Conservation (phyloP, 768 basidiomycete species). For the Panaeolus papilionaceus region DNA sequence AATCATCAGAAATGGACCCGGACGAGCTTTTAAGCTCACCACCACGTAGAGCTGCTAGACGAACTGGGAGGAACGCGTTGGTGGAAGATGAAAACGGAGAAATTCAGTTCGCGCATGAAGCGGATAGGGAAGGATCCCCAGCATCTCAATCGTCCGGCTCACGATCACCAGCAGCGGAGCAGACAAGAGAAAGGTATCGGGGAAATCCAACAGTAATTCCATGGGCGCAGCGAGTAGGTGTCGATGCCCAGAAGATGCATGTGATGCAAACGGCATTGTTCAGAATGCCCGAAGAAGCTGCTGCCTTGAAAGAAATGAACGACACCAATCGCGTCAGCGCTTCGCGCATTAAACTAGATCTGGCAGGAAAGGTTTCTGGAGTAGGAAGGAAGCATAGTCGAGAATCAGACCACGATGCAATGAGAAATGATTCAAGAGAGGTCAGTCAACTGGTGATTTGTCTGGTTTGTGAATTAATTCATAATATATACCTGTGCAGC, state of each 20-base stretch:
- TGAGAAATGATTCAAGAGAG: constrained; percentile 67
- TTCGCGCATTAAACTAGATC: constrained; percentile 37
- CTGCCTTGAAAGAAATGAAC: constrained; percentile 61
- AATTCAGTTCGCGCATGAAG: constrained; percentile 50
- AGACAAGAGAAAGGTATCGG: constrained; percentile 31
- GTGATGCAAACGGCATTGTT: constrained; percentile 95
- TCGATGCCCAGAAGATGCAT: constrained; percentile 90
- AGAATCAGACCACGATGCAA: constrained; percentile 76
- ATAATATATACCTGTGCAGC: constrained; percentile 45
- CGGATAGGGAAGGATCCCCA: constrained; percentile 40
- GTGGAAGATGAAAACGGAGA: constrained; percentile 64
- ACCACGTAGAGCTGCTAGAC: constrained; percentile 27
- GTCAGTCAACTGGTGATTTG: constrained; percentile 37
- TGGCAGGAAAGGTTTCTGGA: constrained; percentile 40
- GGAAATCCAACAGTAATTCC: constrained; percentile 62
- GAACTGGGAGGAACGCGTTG: constrained; percentile 48
- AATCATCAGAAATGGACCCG: constrained; percentile 57
- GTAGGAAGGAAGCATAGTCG: constrained; percentile 76
- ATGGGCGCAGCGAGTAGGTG: constrained; percentile 74
- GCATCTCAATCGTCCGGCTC: constrained; percentile 35
- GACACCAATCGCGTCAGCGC: constrained; percentile 38
- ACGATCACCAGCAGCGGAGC: constrained; percentile 41
- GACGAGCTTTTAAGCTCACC: constrained; percentile 47
- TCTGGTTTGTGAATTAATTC: neutral
- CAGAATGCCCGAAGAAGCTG: constrained; percentile 75